Base-by-base conservation (phyloP, 2,329 filamentous ascomycete species). In the Colletotrichum chlorophyti region DNA sequence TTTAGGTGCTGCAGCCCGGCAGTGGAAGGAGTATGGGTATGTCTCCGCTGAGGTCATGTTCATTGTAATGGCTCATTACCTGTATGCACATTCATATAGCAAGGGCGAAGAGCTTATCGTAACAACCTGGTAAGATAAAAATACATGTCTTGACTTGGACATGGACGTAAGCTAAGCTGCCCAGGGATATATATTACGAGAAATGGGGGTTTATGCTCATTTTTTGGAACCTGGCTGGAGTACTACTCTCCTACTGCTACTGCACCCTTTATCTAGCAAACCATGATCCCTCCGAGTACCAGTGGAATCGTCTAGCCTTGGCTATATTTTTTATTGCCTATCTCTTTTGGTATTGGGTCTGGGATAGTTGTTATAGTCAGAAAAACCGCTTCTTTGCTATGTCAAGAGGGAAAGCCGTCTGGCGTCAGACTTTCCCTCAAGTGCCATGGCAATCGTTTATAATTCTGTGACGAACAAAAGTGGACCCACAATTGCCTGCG, bases 151-250 rank as follows among this genome's bases (percentile, higher is more conserved):
- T 83, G 69, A 70, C n/a, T n/a, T n/a, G n/a, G n/a, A n/a, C n/a
- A n/a, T n/a, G n/a, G n/a, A n/a, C n/a, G n/a, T n/a, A n/a, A n/a
- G n/a, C n/a, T n/a, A n/a, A n/a, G n/a, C n/a, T n/a, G n/a, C n/a
- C n/a, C n/a, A 54, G 91, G 87, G 91, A 95, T 70, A 93, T 95
- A 87, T 93, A 93, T 78, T 91, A 90, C 68, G 91, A 94, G 78
- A 93, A 94, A 77, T 91, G 89, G 83, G 91, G 91, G 55, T 94
- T 93, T 79, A 93, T 94, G 89, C 83, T 94, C 62, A 92, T 92
- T 71, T 94, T 93, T 82, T 94, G 91, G 91, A 94, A 93, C 74
- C 76, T 94, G 74, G 89, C 90, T 31, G 91, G 91, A 66, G 91
- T 93, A 15, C 91, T 91, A 2, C 79, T 94, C 57, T 89, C 83